Conservation (phyloP, 1,139 yeast genomes). For the Yamadazyma friedrichii region DNA sequence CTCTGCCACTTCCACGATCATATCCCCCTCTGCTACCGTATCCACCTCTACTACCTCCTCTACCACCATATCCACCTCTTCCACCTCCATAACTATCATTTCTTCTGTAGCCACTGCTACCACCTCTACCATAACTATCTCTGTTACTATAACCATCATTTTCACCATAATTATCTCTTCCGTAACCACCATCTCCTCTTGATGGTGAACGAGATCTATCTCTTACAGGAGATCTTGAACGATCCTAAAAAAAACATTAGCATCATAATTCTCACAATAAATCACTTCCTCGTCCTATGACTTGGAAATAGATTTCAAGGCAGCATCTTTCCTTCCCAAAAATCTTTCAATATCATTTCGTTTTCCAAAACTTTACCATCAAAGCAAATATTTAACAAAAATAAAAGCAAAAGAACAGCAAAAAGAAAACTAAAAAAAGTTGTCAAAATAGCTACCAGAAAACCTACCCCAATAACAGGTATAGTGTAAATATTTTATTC, state of each 20-base stretch:
- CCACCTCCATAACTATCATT: constrained; percentile 9
- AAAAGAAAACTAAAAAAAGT: not conserved
- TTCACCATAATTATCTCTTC: constrained; percentile 10
- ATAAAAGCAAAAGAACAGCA: not conserved
- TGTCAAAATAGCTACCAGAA: not conserved
- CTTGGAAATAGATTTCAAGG: not conserved
- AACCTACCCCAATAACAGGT: not conserved
- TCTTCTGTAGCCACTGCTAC: constrained; percentile 12
- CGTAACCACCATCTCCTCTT: constrained; percentile 9
- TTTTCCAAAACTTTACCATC: not conserved
- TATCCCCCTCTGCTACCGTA: constrained; percentile 11
- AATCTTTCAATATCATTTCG: too few species aligned
- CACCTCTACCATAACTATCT: not conserved
- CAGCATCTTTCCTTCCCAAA: not conserved
- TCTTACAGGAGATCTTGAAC: constrained; percentile 48
- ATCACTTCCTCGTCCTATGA: not conserved
- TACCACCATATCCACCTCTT: constrained; percentile 18
- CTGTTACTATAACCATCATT: constrained; percentile 18
- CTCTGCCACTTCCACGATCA: constrained; percentile 5
- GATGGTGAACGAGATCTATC: constrained; percentile 37
- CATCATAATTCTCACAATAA: constrained; percentile 8
- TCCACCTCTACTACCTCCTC: not conserved
- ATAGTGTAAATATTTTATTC: not conserved
- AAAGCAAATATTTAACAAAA: too few species aligned
- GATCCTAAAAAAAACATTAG: constrained; percentile 36